A percentile compares a stretch with the other conserved stretches of the same genome.
Conservation (phyloP, 495 filamentous ascomycete genomes). For the Neurospora hispaniola region DNA sequence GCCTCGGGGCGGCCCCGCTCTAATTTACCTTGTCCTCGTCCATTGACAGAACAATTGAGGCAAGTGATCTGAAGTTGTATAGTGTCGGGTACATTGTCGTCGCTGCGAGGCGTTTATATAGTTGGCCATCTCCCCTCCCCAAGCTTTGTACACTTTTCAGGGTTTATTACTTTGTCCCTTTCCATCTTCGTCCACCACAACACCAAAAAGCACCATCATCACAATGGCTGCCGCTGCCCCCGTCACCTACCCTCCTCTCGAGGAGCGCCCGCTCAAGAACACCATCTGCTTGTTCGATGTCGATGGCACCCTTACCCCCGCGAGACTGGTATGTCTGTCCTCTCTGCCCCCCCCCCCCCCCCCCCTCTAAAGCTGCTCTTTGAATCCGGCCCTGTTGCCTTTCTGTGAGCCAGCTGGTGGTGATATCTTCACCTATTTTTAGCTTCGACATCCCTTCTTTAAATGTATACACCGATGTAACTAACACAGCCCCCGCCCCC, state of each 20-base stretch:
- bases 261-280: conserved; percentile 72
- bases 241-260: conserved; percentile 57
- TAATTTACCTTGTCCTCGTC: not conserved
- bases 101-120: not conserved
- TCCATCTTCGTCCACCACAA: not conserved
- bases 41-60: not conserved
- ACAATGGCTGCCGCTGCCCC: conserved; percentile 22
- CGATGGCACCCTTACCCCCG: conserved; percentile 73
- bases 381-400: not conserved
- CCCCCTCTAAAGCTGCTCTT: not conserved
- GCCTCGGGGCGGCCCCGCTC: not conserved
- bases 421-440: not conserved
- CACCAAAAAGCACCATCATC: not conserved
- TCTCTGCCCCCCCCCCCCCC: no score
- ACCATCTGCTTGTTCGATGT: conserved; percentile 93
- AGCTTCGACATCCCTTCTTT: no score
- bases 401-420: not conserved
- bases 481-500: not conserved
- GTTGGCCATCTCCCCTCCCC: not conserved
- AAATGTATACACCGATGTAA: no score
- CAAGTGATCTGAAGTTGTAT: not conserved
- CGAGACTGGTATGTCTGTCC: conserved; percentile 51
- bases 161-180: not conserved
- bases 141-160: not conserved
- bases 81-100: not conserved